Percentiles rank a stretch among this genome's conserved stretches.
These are phyloP conservation scores for Boletellus sp. DNA, from an alignment of 1,284 basidiomycete species.

Conservation along the genomic window DNA sequence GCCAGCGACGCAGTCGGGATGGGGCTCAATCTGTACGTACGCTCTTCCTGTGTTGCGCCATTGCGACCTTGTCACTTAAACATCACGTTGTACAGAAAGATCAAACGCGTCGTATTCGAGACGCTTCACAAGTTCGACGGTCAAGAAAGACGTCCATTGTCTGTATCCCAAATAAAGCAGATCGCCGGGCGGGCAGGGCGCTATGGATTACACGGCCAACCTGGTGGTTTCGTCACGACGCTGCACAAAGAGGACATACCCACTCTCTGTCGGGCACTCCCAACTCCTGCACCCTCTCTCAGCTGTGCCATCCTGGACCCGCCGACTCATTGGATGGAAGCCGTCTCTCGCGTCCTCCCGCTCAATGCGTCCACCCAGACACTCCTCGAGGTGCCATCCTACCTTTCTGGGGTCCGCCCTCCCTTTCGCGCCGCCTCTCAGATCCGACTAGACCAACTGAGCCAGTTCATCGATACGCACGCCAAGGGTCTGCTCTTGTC, in stretches of 20 bases:
- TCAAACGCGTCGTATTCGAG: constrained; percentile 87
- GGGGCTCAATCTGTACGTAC: constrained; percentile 75
- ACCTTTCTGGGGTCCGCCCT: constrained; percentile 47
- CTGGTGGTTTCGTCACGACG: constrained; percentile 74
- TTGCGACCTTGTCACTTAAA: neutral
- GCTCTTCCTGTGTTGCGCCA: neutral
- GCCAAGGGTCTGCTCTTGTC: constrained; percentile 41
- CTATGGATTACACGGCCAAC: constrained; percentile 67
- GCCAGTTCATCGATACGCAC: constrained; percentile 44
- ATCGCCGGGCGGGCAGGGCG: constrained; percentile 96
- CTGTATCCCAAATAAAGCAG: constrained; percentile 87
- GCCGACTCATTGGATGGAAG: constrained; percentile 21
- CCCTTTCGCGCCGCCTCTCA: constrained; percentile 42
- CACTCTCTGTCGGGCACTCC: constrained; percentile 48
- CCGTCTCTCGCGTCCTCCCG: constrained; percentile 40
- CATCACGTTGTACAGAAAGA: constrained; percentile 60
- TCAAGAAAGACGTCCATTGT: constrained; percentile 48
- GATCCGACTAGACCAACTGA: constrained; percentile 32
- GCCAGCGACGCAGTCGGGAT: constrained; percentile 84
- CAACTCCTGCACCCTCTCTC: constrained; percentile 36
- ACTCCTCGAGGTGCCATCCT: constrained; percentile 45
- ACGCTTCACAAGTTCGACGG: constrained; percentile 76
- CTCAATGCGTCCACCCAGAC: constrained; percentile 32
- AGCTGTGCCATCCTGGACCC: constrained; percentile 34
- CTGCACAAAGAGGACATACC: constrained; percentile 66